A percentile compares a stretch with the other conserved stretches of the same genome.
Conservation (phyloP, 1,139 yeast species). For the Debaryomyces fabryi region DNA sequence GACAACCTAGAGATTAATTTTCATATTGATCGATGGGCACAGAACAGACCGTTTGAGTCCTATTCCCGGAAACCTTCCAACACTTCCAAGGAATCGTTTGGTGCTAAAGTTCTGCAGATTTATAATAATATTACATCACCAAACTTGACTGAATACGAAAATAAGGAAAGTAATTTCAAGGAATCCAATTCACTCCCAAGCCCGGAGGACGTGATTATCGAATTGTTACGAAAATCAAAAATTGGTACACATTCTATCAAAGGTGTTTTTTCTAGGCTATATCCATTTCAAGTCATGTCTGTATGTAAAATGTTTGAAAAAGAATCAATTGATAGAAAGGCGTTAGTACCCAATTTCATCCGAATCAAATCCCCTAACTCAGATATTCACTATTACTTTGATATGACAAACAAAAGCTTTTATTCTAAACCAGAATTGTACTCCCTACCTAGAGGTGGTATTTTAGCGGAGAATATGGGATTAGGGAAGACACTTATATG, state of each 20-base stretch:
- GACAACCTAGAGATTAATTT: slow-evolving; percentile 17
- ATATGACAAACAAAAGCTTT: slow-evolving; percentile 32
- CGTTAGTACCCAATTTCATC: slow-evolving; percentile 49
- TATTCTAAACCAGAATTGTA: slow-evolving; percentile 40
- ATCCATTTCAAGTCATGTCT: slow-evolving; percentile 61
- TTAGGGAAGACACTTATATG: slow-evolving; percentile 72
- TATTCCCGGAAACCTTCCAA: neutral
- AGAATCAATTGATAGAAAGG: slow-evolving; percentile 41
- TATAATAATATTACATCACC: slow-evolving; percentile 49
- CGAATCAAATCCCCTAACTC: slow-evolving; percentile 26
- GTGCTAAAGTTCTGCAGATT: slow-evolving; percentile 29
- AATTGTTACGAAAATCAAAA: slow-evolving; percentile 1
- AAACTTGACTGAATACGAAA: slow-evolving; percentile 22
- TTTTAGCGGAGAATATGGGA: slow-evolving; percentile 79
- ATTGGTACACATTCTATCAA: slow-evolving; percentile 26
- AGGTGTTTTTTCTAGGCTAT: slow-evolving; percentile 55
- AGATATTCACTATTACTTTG: slow-evolving; percentile 31
- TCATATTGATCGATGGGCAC: slow-evolving; percentile 38
- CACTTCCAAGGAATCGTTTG: slow-evolving; percentile 15
- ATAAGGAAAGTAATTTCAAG: slow-evolving; percentile 8
- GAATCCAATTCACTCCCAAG: neutral
- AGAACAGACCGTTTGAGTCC: slow-evolving; percentile 14
- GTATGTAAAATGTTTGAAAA: slow-evolving; percentile 59
- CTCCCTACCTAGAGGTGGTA: slow-evolving; percentile 62
- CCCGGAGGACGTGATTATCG: slow-evolving; percentile 7